A percentile compares a stretch with the other conserved stretches of the same genome.
These are phyloP conservation scores for Cyclotella cryptica DNA, from an alignment of 108 stramenopile genomes.

Conservation along the genomic window DNA sequence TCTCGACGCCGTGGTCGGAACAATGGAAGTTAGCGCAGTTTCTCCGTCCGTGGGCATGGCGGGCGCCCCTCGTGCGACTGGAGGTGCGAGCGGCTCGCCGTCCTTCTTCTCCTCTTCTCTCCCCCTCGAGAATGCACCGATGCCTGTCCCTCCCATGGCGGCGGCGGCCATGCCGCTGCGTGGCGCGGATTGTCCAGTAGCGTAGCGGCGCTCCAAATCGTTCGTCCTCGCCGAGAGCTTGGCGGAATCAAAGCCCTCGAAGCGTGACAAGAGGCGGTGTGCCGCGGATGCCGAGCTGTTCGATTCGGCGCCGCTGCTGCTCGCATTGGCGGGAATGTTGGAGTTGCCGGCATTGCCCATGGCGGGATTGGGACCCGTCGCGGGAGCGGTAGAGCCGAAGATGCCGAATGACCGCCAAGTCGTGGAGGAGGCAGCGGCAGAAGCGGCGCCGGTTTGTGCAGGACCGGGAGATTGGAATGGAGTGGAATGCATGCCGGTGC, in stretches of 20 bases:
- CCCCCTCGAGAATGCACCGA: not conserved
- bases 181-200: not conserved
- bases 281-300: not conserved
- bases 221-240: not conserved
- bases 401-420: too few relatives aligned
- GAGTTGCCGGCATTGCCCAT: too few relatives aligned
- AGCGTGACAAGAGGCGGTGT: not conserved
- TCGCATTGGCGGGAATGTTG: too few relatives aligned
- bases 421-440: too few relatives aligned
- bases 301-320: too few relatives aligned
- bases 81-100: not conserved
- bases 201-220: not conserved
- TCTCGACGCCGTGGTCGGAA: not conserved
- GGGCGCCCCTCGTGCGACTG: not conserved
- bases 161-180: not conserved
- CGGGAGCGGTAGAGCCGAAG: too few relatives aligned
- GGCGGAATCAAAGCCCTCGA: constrained; percentile 1
- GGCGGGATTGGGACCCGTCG: too few relatives aligned
- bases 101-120: constrained; percentile 30
- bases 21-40: not conserved
- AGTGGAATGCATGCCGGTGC: too few relatives aligned
- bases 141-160: not conserved
- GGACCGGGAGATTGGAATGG: too few relatives aligned
- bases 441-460: too few relatives aligned
- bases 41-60: not conserved